Conservation (phyloP, 1,284 basidiomycete species). For the Peniophora sp. region DNA sequence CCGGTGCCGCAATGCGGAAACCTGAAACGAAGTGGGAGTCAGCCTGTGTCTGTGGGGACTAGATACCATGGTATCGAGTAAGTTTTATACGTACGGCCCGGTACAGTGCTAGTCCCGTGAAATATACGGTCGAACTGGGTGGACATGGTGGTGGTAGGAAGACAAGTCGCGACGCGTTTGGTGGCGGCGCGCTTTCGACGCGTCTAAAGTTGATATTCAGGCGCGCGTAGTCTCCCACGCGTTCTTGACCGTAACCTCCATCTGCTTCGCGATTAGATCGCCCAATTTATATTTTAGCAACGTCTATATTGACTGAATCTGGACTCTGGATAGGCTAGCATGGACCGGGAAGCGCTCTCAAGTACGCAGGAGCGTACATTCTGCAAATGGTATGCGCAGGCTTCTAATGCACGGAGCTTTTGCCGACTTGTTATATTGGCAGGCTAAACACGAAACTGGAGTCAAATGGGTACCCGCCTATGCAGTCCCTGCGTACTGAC, state of each 20-base stretch:
- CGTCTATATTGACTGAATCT: not conserved
- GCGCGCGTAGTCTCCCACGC: not conserved
- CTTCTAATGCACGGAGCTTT: constrained; percentile 1
- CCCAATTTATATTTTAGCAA: not conserved
- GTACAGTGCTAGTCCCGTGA: constrained; percentile 63
- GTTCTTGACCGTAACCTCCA: not conserved
- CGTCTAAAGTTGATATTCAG: not conserved
- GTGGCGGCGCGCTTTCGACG: not conserved
- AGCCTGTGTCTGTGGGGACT: constrained; percentile 3
- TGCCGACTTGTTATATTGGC: not conserved
- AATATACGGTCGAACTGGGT: constrained; percentile 82
- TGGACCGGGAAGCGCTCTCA: constrained; percentile 57
- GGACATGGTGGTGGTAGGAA: constrained; percentile 33
- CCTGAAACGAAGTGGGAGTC: constrained; percentile 38
- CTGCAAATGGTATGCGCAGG: constrained; percentile 70
- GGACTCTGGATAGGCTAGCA: constrained; percentile 9
- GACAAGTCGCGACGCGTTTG: constrained; percentile 4
- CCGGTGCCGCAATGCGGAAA: constrained; percentile 80
- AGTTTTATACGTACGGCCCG: constrained; percentile 65
- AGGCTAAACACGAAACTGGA: constrained; percentile 97
- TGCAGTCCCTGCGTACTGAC: constrained; percentile 86
- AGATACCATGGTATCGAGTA: not conserved
- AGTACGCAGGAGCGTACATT: constrained; percentile 74
- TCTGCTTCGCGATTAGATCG: not conserved
- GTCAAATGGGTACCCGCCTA: constrained; percentile 77